Base-by-base conservation (phyloP, 1,284 basidiomycete species). In the Leccinum solheimii region DNA sequence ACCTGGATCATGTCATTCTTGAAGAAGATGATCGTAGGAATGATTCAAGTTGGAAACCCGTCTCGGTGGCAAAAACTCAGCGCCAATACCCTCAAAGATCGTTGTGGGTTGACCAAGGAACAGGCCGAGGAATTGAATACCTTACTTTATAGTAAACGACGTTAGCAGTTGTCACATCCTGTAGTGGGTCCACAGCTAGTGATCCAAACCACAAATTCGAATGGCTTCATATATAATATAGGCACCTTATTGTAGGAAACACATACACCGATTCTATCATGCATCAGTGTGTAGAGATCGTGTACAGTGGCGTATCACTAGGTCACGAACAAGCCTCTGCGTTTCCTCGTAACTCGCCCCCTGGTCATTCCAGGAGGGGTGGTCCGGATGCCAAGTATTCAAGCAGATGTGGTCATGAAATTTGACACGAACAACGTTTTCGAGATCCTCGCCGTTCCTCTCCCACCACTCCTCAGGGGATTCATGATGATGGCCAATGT, bases 391-490 rank as follows among this genome's bases (percentile, higher is more conserved):
- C 59, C 62, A 60, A 14, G 72, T 60, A 40, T 69, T 72, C 52
- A 72, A 9, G 30, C 70, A 71, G 27, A 69, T 53, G 48, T 72
- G 61, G 38, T 63, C 72, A 55, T 64, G 10, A 49, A 74, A 72
- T 10, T 19, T 57, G 23, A 67, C 68, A 49, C 56, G 58, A 16
- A 54, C 57, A 11, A 30, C 40, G 3, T 34, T 49, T 52, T 34
- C 11, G 0, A 71, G 55, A 56, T 61, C 57, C 16, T 66, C 57
- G 19, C 56, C 56, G n/a, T 77, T 74, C 34, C 16, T 21, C 36
- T 61, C 57, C 73, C 73, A 75, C 75, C 75, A 75, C n/a, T 59
- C 36, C 16, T 70, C 65, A 16, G 67, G 68, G 38, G 73, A 67
- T 45, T 65, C 66, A 48, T 63, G 65, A 11, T 59, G 61, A 57